Evolutionary conservation across 148 eudicot species (phyloP).

Genomic region (Polygonum aviculare): DNA sequence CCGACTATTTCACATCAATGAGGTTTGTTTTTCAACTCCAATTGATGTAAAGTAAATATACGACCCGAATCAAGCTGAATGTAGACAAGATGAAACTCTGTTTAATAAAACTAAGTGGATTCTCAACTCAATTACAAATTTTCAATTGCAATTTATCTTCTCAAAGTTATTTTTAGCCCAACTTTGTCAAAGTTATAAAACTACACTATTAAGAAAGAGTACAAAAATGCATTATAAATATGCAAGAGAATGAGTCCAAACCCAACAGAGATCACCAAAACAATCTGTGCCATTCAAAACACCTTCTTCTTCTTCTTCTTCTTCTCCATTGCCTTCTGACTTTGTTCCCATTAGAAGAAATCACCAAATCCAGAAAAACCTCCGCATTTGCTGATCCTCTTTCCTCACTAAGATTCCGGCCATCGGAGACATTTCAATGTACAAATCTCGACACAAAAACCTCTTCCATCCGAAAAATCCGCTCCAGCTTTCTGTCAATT

Average conservation of each 20-base stretch:
- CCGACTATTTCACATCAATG: too few species aligned
- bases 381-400: not conserved
- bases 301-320: not conserved
- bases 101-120: not conserved
- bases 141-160: too few species aligned
- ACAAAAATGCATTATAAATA: not conserved
- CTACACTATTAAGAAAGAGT: not conserved
- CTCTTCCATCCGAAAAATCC: too few species aligned
- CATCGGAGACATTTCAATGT: not conserved
- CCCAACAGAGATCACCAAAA: not conserved
- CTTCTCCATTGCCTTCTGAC: not conserved
- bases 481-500: not conserved
- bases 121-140: not conserved
- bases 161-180: too few species aligned
- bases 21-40: too few species aligned
- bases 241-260: not conserved
- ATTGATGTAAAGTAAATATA: too few species aligned
- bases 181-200: not conserved
- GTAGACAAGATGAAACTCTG: too few species aligned
- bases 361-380: not conserved
- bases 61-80: too few species aligned
- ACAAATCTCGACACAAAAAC: not conserved
- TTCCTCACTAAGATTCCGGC: not conserved
- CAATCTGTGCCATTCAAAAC: slow-evolving; percentile 4
- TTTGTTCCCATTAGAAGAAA: not conserved